Evolutionary conservation across 2,329 filamentous ascomycete species (phyloP).

Genomic region (Bimuria novae-zelandiae): DNA sequence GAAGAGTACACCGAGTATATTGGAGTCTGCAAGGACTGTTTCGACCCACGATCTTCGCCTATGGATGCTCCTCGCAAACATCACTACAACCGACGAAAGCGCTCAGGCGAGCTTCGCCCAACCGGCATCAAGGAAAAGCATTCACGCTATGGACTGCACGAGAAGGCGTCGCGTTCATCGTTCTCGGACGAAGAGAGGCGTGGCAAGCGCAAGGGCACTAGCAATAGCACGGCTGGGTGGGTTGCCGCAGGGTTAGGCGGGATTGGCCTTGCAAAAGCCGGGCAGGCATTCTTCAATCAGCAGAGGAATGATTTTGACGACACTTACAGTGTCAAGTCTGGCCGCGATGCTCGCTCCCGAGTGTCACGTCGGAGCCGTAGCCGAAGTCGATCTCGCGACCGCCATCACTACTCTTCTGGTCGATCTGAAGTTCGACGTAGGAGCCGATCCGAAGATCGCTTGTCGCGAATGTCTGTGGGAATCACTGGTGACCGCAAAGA

Average conservation of each 20-base stretch:
- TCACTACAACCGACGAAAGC: slow-evolving; percentile 54
- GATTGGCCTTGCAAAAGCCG: slow-evolving; percentile 57
- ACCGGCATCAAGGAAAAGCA: slow-evolving; percentile 61
- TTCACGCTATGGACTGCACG: slow-evolving; percentile 55
- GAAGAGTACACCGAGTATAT: slow-evolving; percentile 71
- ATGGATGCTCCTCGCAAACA: slow-evolving; percentile 65
- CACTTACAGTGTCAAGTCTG: slow-evolving; percentile 63
- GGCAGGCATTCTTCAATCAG: slow-evolving; percentile 58
- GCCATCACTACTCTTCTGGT: slow-evolving; percentile 53
- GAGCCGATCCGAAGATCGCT: slow-evolving; percentile 45
- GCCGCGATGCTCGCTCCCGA: slow-evolving; percentile 45
- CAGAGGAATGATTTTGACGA: slow-evolving; percentile 61
- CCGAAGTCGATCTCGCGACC: slow-evolving; percentile 45
- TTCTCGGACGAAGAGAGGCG: slow-evolving; percentile 39
- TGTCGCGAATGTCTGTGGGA: slow-evolving; percentile 38
- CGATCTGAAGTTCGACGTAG: slow-evolving; percentile 46
- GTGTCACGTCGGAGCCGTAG: slow-evolving; percentile 42
- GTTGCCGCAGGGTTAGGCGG: slow-evolving; percentile 60
- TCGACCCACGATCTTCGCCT: slow-evolving; percentile 62
- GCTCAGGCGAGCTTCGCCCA: slow-evolving; percentile 51
- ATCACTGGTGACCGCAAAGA: slow-evolving; percentile 31
- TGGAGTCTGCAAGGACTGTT: slow-evolving; percentile 68
- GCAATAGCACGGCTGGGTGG: slow-evolving; percentile 54
- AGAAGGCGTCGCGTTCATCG: slow-evolving; percentile 39
- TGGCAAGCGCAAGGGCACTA: slow-evolving; percentile 48